These are phyloP conservation scores for Filobasidium floriforme DNA, from an alignment of 768 basidiomycete genomes.

Conservation along the genomic window DNA sequence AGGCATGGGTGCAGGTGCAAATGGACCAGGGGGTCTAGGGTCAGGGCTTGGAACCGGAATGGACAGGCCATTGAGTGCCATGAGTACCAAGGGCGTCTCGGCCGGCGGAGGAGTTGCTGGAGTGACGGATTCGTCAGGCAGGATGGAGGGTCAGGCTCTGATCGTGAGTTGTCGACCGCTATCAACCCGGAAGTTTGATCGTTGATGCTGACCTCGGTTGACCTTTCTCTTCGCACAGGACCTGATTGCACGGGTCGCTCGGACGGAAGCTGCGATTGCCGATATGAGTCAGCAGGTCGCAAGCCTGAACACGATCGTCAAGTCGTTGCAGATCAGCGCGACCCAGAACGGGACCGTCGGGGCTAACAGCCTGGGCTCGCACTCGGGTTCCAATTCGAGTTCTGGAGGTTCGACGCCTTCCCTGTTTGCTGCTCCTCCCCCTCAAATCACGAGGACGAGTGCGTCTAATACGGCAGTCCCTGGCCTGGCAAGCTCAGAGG, in stretches of 20 bases:
- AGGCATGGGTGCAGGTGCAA: too few relatives aligned
- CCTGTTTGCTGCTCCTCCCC: not conserved
- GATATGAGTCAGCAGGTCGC: slow-evolving; percentile 19
- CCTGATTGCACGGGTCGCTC: slow-evolving; percentile 16
- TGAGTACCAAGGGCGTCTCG: not conserved
- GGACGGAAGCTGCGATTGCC: slow-evolving; percentile 19
- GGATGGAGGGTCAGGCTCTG: slow-evolving; percentile 8
- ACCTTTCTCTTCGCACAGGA: slow-evolving; percentile 4
- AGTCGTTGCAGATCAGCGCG: slow-evolving; percentile 14
- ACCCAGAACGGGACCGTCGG: not conserved
- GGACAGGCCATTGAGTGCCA: not conserved
- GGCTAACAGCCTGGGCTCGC: not conserved
- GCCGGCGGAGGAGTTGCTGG: not conserved
- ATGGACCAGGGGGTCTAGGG: too few relatives aligned
- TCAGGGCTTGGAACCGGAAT: not conserved
- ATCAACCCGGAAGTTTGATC: not conserved
- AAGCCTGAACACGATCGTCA: slow-evolving; percentile 19
- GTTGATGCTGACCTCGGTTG: not conserved
- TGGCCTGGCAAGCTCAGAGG: not conserved
- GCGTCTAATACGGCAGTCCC: not conserved
- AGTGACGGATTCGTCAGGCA: not conserved
- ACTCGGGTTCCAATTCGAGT: not conserved
- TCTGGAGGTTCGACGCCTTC: slow-evolving; percentile 2
- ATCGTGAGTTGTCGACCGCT: not conserved
- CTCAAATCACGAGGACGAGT: not conserved